phyloP scores from a whole-genome alignment of 163 green algal species.

The Chloromonas sp. region DNA sequence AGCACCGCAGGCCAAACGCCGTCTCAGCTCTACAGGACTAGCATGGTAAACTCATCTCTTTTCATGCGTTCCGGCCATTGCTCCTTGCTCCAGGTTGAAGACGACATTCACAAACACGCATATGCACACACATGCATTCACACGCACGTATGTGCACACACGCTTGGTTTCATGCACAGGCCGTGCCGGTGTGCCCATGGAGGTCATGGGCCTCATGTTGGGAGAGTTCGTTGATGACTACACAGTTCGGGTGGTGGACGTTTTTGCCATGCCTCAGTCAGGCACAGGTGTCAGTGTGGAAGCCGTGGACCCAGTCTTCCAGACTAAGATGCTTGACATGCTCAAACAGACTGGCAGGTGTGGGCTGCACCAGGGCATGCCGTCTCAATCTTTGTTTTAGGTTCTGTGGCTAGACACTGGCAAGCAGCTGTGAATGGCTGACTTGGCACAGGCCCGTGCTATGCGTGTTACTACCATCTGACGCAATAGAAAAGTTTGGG shows the following conservation, averaged over 20 bases:
- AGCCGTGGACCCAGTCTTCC: constrained; percentile 98
- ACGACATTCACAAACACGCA: too few relatives aligned
- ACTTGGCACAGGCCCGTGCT: background rate
- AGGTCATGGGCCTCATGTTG: constrained; percentile 99
- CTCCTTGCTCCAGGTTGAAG: too few relatives aligned
- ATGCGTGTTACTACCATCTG: too few relatives aligned
- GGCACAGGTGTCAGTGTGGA: constrained; percentile 97
- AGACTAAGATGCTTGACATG: constrained; percentile 99
- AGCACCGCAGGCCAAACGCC: background rate
- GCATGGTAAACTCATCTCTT: too few relatives aligned
- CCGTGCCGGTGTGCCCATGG: constrained; percentile 95
- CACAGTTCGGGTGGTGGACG: constrained; percentile 95
- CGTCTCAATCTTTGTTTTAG: too few relatives aligned
- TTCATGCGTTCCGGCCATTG: too few relatives aligned
- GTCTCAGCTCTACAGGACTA: too few relatives aligned
- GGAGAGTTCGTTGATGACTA: constrained; percentile 99
- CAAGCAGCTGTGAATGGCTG: background rate
- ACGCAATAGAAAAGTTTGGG: background rate
- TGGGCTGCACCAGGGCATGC: constrained; percentile 1
- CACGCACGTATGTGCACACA: background rate
- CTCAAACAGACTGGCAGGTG: constrained; percentile 92
- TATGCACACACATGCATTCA: background rate
- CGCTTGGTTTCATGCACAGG: constrained; percentile 38
- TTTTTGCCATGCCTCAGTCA: constrained; percentile 98
- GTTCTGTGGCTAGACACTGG: background rate